Percentiles rank a stretch among this genome's conserved stretches.
Evolutionary conservation across 768 basidiomycete genomes (phyloP).

Genomic region (Udeniomyces megalosporus): DNA sequence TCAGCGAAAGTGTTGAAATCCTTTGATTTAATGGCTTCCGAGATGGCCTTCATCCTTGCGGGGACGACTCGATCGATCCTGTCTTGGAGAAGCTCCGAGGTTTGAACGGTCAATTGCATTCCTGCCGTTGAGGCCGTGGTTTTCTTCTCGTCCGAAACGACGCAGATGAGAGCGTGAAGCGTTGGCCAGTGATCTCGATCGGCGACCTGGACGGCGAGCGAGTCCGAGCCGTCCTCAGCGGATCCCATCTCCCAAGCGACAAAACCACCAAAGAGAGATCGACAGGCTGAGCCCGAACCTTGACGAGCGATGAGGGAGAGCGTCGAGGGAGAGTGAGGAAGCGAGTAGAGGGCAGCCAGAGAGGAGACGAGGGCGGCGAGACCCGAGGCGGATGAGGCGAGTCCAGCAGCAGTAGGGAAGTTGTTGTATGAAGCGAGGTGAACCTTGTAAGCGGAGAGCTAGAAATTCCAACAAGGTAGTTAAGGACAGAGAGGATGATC

Average conservation of each 20-base stretch:
- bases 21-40: slow-evolving; percentile 53
- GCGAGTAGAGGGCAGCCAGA: slow-evolving; percentile 66
- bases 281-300: slow-evolving; percentile 93
- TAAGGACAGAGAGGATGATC: not conserved
- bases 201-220: slow-evolving; percentile 72
- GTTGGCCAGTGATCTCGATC: slow-evolving; percentile 79
- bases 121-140: slow-evolving; percentile 85
- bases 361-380: slow-evolving; percentile 89
- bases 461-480: not conserved
- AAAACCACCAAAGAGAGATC: slow-evolving; percentile 91
- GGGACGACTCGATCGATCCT: slow-evolving; percentile 79
- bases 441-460: slow-evolving; percentile 57
- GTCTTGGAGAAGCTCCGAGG: slow-evolving; percentile 69
- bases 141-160: slow-evolving; percentile 91
- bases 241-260: slow-evolving; percentile 83
- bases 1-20: slow-evolving; percentile 81
- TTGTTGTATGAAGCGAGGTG: slow-evolving; percentile 94
- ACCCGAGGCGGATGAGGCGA: slow-evolving; percentile 92
- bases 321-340: slow-evolving; percentile 57
- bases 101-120: slow-evolving; percentile 96
- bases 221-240: slow-evolving; percentile 57
- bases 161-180: slow-evolving; percentile 91
- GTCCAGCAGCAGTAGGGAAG: slow-evolving; percentile 95
- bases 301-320: slow-evolving; percentile 91
- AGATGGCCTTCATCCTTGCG: slow-evolving; percentile 63